Base-by-base conservation (phyloP, 768 basidiomycete species). In the Serpula lacrymans region DNA sequence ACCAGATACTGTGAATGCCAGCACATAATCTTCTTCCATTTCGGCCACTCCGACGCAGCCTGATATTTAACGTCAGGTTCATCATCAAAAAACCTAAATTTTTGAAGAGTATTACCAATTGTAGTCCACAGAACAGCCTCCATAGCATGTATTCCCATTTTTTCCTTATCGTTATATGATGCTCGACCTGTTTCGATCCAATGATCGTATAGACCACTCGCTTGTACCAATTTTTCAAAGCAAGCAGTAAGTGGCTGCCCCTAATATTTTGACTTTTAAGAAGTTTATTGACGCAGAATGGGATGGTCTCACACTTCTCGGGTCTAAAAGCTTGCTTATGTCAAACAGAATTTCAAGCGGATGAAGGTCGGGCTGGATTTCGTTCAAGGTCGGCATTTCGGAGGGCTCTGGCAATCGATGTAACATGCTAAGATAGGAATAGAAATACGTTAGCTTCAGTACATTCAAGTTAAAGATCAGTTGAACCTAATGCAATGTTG, bases 311-410 rank as follows among this genome's bases (percentile, higher is more conserved):
- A 85, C 86, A 56, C 78, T 75, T 53, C 72, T 63, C 8, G 83
- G 76, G 29, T 80, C 74, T 39, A 88, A 60, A n/a, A 90, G 70
- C 57, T 90, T 90, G 54, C 74, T 72, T 10, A 85, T 78, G 55
- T 91, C 89, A 52, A 74, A 82, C 29, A 91, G 69, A 27, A 89
- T 70, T 57, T 91, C 88, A 4, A 80, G 67, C 11, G 88, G 85
- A 48, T 88, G 81, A 26, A 87, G 67, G 51, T 85, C 77, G 4
- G 82, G 75, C 52, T 90, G 86, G 9, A 88, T 74, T 60, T 85
- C 81, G 51, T 88, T 86, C 18, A 89, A 55, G 33, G 68, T 54
- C 18, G 75, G 79, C 49, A 68, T 75, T 14, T 70, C 63, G 40
- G 65, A 65, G 33, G 59, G 60, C 12, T 77, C 68, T 26, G 84